Percentiles rank a stretch among this genome's conserved stretches.
These are phyloP conservation scores for Cyberlindnera maritima DNA, from an alignment of 805 yeast species.

Conservation along the genomic window DNA sequence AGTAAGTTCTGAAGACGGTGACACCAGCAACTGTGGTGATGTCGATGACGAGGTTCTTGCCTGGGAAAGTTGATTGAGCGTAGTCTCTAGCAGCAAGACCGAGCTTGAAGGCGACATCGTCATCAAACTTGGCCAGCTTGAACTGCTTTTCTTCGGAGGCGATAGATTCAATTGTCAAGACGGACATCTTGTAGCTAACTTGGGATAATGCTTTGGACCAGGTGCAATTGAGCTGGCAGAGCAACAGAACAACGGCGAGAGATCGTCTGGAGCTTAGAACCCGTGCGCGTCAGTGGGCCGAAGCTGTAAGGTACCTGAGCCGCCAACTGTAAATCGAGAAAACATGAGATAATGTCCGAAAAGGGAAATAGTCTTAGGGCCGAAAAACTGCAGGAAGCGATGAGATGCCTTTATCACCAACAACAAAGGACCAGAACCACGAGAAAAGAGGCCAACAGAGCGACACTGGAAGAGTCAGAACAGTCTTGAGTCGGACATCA, in stretches of 20 bases:
- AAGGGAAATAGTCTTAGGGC: background rate
- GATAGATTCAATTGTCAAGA: background rate
- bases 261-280: too few species aligned
- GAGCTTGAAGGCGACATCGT: constrained; percentile 39
- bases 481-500: too few species aligned
- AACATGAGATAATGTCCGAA: background rate
- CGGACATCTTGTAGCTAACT: background rate
- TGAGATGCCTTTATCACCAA: constrained; percentile 1
- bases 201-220: too few species aligned
- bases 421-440: background rate
- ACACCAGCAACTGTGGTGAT: constrained; percentile 45
- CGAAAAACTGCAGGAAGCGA: constrained; percentile 6
- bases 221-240: too few species aligned
- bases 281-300: too few species aligned
- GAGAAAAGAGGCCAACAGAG: too few species aligned
- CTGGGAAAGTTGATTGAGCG: constrained; percentile 30
- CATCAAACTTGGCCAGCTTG: constrained; percentile 3
- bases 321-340: background rate
- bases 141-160: constrained; percentile 4
- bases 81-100: constrained; percentile 40
- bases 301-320: too few species aligned
- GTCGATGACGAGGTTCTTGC: constrained; percentile 39
- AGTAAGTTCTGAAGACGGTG: constrained; percentile 42
- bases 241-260: too few species aligned
- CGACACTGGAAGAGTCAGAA: too few species aligned